phyloP scores from a whole-genome alignment of 345 rosid species.

The Eucalyptus tenuipes region DNA sequence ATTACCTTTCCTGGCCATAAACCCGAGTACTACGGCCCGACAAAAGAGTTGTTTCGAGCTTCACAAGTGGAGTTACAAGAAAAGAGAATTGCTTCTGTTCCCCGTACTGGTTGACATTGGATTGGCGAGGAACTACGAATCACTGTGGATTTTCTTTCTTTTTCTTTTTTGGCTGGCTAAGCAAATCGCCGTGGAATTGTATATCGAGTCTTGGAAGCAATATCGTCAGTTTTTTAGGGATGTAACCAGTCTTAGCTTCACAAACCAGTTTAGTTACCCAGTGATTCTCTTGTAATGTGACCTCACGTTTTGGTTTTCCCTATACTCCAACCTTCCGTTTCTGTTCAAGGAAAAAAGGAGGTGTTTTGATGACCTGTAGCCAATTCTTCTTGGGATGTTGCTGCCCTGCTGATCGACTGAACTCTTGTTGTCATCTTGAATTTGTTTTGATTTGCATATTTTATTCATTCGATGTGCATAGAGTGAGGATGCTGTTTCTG shows the following conservation, averaged over 20 bases:
- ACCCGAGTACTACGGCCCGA: constrained; percentile 50
- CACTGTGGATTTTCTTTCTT: background rate
- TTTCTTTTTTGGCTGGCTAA: background rate
- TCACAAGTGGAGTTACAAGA: constrained; percentile 14
- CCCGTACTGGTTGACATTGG: background rate
- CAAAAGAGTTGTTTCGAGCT: constrained; percentile 60
- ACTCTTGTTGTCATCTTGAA: background rate
- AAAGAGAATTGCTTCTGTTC: background rate
- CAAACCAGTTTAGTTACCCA: background rate
- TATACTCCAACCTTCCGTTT: background rate
- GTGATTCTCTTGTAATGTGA: background rate
- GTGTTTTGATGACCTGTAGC: background rate
- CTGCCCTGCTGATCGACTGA: background rate
- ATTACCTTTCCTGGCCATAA: constrained; percentile 34
- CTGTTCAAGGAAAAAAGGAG: background rate
- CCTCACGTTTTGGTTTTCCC: background rate
- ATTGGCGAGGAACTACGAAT: background rate
- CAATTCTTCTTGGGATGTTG: background rate
- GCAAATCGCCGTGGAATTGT: background rate
- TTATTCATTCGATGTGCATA: background rate
- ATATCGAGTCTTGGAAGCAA: background rate
- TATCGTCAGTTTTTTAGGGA: background rate
- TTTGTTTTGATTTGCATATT: background rate
- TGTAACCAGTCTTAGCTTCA: background rate
- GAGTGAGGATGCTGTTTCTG: background rate